Percentiles rank a stretch among this genome's conserved stretches.
Conservation (phyloP, 139 green algal species). For the Chlamydomonas schloesseri region DNA sequence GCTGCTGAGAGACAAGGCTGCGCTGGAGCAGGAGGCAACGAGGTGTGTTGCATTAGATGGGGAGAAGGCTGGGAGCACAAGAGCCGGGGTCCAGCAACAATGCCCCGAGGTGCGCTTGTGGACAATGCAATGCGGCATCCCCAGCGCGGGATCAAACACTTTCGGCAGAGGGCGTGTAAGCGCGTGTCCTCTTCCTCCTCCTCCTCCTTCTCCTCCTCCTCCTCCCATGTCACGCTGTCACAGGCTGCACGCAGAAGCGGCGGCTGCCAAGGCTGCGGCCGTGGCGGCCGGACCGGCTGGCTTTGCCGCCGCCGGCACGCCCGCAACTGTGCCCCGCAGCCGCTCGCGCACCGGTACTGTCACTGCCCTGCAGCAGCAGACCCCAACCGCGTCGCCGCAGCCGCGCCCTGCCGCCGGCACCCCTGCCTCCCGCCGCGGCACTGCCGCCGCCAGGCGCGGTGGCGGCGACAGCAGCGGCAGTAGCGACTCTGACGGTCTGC, state of each 20-base stretch:
- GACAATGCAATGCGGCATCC: too few relatives aligned
- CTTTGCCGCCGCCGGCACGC: neutral
- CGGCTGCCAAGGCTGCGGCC: neutral
- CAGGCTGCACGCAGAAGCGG: neutral
- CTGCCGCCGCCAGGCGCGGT: neutral
- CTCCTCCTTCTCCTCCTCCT: too few relatives aligned
- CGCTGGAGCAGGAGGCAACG: neutral
- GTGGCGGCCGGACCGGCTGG: neutral
- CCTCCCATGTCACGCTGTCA: too few relatives aligned
- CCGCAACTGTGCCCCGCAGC: neutral
- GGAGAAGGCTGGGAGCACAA: too few relatives aligned
- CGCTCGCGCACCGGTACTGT: neutral
- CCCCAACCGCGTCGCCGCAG: neutral
- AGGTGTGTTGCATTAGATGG: too few relatives aligned
- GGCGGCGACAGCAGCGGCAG: neutral
- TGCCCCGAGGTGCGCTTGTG: too few relatives aligned
- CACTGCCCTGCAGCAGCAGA: too few relatives aligned
- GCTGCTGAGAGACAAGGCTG: conserved; percentile 7
- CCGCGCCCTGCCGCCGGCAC: too few relatives aligned
- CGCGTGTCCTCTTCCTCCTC: too few relatives aligned
- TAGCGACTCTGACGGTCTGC: conserved; percentile 6
- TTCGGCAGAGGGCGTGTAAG: too few relatives aligned
- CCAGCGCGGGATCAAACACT: too few relatives aligned
- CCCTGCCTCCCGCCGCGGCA: neutral
- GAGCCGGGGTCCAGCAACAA: too few relatives aligned